A percentile compares a stretch with the other conserved stretches of the same genome.
phyloP scores from a whole-genome alignment of 2,329 filamentous ascomycete species.

The Epichloe gansuensis region DNA sequence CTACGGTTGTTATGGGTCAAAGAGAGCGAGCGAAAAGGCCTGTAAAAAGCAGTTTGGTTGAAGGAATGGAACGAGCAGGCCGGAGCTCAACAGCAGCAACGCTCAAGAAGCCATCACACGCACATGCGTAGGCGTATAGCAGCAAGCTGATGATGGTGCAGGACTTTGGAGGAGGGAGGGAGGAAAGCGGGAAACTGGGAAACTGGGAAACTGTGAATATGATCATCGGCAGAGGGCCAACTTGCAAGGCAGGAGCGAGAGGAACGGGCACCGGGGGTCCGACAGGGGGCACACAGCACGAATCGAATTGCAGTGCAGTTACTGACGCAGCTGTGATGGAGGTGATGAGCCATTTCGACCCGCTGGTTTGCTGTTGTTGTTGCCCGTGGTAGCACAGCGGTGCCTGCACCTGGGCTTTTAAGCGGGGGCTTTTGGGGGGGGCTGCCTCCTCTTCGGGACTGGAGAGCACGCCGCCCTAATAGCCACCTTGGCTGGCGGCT shows the following conservation, averaged over 20 bases:
- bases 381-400: neutral
- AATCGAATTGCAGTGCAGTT: no score
- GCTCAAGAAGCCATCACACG: constrained; percentile 3
- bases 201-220: neutral
- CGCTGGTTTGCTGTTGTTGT: neutral
- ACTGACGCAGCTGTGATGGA: no score
- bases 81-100: constrained; percentile 4
- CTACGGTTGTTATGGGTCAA: neutral
- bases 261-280: no score
- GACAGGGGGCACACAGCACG: no score
- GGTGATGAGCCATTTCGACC: neutral
- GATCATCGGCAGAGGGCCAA: neutral
- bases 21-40: neutral
- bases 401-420: neutral
- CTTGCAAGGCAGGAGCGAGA: no score
- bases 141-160: neutral
- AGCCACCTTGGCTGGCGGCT: no score
- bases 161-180: neutral
- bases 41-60: neutral
- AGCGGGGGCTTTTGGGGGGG: no score
- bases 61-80: constrained; percentile 9
- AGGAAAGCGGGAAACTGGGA: neutral
- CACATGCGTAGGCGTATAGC: neutral
- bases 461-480: no score
- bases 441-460: no score